Evolutionary conservation across 441 rosid genomes (phyloP), one percentile per base, ranked within the genome.

Genomic region (Cnidoscolus chayamansa): DNA sequence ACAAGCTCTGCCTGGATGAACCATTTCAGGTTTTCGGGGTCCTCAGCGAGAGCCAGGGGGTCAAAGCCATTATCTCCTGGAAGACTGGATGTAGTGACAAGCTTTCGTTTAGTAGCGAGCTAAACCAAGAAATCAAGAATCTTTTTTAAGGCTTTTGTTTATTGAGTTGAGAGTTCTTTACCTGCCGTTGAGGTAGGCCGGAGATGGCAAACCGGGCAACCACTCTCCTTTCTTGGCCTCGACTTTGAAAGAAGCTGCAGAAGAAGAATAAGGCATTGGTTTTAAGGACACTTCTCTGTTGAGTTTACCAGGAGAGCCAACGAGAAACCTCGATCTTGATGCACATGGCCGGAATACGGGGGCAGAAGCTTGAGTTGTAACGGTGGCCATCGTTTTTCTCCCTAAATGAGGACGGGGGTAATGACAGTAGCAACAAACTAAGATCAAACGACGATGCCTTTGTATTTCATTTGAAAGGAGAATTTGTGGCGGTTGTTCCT

Each of bases 21-120:
- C 98, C 98, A 94, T 77, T 4, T 89, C 91, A 94, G 73, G 81
- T 92, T 94, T 85, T 94, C 98, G 0, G 98, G 98, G 79, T 94
- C 98, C 84, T 94, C 98, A 0, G 98, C 98, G 12, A 94, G 83
- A 15, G 84, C 97, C 35, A 94, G 80, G 0, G 98, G 98, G 80
- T 94, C 98, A 69, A 94, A 91, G 25, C 98, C 98, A 63, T 94
- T 94, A 82, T 94, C 98, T n/a, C 98, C 98, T 0, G 98, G 89
- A 81, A 94, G 93, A 78, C 98, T 94, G 83, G 53, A 73, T 30
- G 20, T 9, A 20, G 10, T 11, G 16, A 56, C 25, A 58, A 69
- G 0, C 25, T 51, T 65, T 58, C 13, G 65, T 19, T 67, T 25
- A 47, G 58, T 6, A 40, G 45, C 7, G 45, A 40, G 45, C 45